These are phyloP conservation scores for Scheffersomyces titani DNA, from an alignment of 1,139 yeast species.

Conservation along the genomic window DNA sequence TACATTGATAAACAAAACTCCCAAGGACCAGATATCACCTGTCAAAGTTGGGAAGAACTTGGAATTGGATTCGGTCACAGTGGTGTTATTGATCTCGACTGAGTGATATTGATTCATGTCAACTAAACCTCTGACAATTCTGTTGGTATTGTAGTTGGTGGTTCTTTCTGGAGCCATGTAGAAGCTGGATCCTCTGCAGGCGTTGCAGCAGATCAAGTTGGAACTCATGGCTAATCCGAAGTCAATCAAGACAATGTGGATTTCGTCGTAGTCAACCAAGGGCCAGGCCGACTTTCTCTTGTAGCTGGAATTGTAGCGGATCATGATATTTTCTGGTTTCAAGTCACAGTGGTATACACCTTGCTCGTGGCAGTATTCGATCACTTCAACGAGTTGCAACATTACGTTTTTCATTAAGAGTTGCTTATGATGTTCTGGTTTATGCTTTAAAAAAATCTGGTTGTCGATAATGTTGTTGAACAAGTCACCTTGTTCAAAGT, in stretches of 20 bases:
- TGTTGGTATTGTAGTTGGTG: constrained; percentile 44
- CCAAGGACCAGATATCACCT: constrained; percentile 89
- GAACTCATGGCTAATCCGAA: constrained; percentile 80
- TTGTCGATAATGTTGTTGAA: constrained; percentile 77
- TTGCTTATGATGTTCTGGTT: constrained; percentile 39
- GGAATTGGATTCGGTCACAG: constrained; percentile 22
- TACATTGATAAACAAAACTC: constrained; percentile 76
- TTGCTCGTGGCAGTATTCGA: constrained; percentile 65
- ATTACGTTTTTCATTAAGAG: constrained; percentile 68
- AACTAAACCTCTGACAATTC: constrained; percentile 25
- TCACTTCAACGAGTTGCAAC: constrained; percentile 71
- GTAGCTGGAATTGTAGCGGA: constrained; percentile 36
- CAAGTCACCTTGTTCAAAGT: constrained; percentile 78
- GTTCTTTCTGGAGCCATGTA: constrained; percentile 94
- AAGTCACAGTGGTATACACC: constrained; percentile 85
- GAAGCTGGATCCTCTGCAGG: constrained; percentile 84
- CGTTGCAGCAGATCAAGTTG: constrained; percentile 61
- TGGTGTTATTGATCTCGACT: constrained; percentile 15
- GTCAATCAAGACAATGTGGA: constrained; percentile 69
- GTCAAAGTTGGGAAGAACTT: constrained; percentile 63
- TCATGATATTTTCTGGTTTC: constrained; percentile 86
- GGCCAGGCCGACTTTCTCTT: constrained; percentile 14
- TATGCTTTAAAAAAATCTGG: constrained; percentile 45
- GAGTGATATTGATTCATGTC: constrained; percentile 32
- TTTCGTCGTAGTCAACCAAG: constrained; percentile 53